Percentiles rank a stretch among this genome's conserved stretches.
phyloP scores from a whole-genome alignment of 106 monocot species.

The Platanthera zijinensis region DNA sequence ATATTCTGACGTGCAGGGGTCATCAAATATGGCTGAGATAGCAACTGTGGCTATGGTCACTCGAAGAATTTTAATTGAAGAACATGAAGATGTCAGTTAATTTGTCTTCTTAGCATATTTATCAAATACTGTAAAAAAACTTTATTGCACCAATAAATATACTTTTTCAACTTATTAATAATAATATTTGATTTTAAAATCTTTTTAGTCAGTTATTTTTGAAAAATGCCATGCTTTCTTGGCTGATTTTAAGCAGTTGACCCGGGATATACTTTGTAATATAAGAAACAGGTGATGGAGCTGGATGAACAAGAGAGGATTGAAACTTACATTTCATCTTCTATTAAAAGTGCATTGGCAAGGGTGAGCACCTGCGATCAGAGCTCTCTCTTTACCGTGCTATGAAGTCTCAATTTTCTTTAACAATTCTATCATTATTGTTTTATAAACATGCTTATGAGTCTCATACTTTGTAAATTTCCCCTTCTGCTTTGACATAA shows the following conservation, averaged over 20 bases:
- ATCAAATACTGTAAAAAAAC: background rate
- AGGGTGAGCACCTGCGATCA: constrained; percentile 40
- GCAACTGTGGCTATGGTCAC: constrained; percentile 58
- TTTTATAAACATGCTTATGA: background rate
- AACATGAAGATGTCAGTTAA: constrained; percentile 59
- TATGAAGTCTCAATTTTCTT: background rate
- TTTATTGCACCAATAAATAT: background rate
- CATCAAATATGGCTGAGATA: constrained; percentile 60
- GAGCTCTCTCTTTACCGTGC: constrained; percentile 1
- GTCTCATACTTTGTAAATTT: background rate
- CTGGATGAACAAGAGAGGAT: constrained; percentile 60
- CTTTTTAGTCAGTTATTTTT: background rate
- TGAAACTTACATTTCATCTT: constrained; percentile 72
- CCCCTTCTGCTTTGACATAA: background rate
- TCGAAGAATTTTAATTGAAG: constrained; percentile 72
- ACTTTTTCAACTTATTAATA: background rate
- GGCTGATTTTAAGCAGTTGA: background rate
- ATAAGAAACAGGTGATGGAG: constrained; percentile 27
- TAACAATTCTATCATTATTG: background rate
- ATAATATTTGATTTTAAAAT: background rate
- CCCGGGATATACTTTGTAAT: background rate
- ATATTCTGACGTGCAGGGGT: constrained; percentile 28
- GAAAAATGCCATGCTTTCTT: background rate
- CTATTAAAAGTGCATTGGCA: constrained; percentile 72
- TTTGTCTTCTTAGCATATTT: constrained; percentile 1